Evolutionary conservation across 176 grass and related monocot species (phyloP), one percentile per base, ranked within the genome.

Genomic region (Musa schizocarpa): DNA sequence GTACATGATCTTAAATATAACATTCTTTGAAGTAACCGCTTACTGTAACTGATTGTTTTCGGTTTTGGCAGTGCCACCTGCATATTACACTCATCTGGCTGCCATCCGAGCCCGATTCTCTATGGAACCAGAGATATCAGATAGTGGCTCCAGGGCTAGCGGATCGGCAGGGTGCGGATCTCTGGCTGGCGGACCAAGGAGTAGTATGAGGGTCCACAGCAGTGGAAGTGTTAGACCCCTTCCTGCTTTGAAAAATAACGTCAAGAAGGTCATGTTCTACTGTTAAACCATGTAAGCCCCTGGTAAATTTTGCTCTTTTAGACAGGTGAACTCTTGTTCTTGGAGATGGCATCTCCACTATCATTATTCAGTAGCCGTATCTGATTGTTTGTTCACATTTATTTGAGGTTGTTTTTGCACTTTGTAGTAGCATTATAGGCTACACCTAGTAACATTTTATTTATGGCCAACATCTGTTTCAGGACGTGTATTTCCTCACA

Each of bases 261-360:
- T 74, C 0, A 74, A 74, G 53, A n/a, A 34, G 9, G 72, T 74
- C 0, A 74, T 74, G 72, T 74, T 74, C 14, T 56, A 74, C 14
- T 74, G 72, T 23, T 74, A 20, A 74, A 72, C 16, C 25, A 6
- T 22, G 22, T 22, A 22, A 22, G 22, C 22, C 22, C 22, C 22
- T 22, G 22, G 10, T 57, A 5, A 13, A 13, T 1, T 16, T 57
- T 57, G 54, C 16, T 57, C 16, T 57, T 57, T 57, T 57, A 57
- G 3, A 16, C 54, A 16, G 10, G 10, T 57, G 54, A 57, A 34
- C 29, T 34, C 29, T 34, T 29, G 27, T 29, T 34, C 29, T 34
- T 34, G 29, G 29, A 34, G 3, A 34, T 34, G 27, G 27, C 27
- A 29, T 29, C 27, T 29, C 2, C 27, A 29, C 27, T 29, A 29